Evolutionary conservation across 257 asterid species (phyloP), one percentile per base, ranked within the genome.

Genomic region (Plantago ovata): DNA sequence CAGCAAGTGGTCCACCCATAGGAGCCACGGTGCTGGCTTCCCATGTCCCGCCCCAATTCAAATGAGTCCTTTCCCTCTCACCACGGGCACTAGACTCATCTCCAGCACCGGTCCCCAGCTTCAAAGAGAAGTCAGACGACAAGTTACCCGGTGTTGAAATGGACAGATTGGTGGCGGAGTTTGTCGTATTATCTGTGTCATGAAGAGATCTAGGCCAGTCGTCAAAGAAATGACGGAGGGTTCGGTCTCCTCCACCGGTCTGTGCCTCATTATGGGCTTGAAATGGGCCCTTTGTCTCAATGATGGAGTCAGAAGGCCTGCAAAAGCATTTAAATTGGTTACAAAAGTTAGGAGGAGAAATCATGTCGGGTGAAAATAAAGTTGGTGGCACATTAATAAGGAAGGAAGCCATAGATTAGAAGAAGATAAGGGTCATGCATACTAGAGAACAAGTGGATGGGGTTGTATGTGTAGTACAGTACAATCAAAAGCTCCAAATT

Each of bases 1-100:
- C 98, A 0, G 94, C 98, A 18, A 92, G 70, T 20, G 98, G 96
- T 7, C 95, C 96, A 0, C 95, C 91, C 85, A 85, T 71, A 6
- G 90, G 69, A 12, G 80, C 70, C 10, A 48, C 75, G 39, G 69
- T 79, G 56, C 44, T 72, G 14, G 73, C 63, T 49, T 69, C 85
- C 90, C 94, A 78, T 0, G 63, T 33, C 6, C 46, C 57, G 19
- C 65, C 67, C 84, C 84, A 81, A 56, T 69, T 78, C 52, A 71
- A 2, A 18, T 54, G 77, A 23, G 68, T 43, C 58, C 71, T 67
- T 10, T 59, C 80, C 55, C 75, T 58, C 53, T 73, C 82, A 21
- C 58, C 41, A 16, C 50, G 65, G 45, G 65, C 16, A 21, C 51
- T 63, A 10, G 78, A 1, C 24, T 72, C 79, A 14, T 70, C 73